phyloP scores from a whole-genome alignment of 257 asterid species.

The Misopates orontium region DNA sequence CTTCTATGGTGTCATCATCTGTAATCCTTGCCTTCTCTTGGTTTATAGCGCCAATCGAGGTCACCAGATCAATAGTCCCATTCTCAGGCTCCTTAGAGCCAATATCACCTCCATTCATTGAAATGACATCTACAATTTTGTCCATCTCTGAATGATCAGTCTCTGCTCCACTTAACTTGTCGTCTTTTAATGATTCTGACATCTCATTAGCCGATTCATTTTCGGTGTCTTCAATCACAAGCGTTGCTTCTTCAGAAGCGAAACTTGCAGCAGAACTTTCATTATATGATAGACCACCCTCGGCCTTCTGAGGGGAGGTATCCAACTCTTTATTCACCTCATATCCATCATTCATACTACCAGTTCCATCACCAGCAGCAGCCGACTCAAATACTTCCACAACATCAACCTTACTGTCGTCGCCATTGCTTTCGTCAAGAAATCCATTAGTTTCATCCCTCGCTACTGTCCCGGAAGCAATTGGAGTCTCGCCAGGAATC shows the following conservation, averaged over 20 bases:
- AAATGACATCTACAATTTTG: constrained; percentile 29
- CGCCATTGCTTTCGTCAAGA: constrained; percentile 34
- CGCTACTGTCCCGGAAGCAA: constrained; percentile 24
- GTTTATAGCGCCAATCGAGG: constrained; percentile 22
- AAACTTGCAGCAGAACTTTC: constrained; percentile 37
- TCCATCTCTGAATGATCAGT: constrained; percentile 24
- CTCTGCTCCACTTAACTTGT: constrained; percentile 35
- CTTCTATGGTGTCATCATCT: constrained; percentile 33
- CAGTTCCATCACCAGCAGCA: constrained; percentile 33
- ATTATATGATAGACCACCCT: constrained; percentile 34
- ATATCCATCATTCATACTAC: constrained; percentile 27
- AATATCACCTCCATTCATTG: constrained; percentile 28
- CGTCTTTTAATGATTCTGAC: constrained; percentile 35
- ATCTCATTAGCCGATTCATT: constrained; percentile 31
- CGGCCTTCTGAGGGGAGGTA: constrained; percentile 33
- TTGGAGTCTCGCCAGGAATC: constrained; percentile 25
- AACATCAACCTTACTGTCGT: constrained; percentile 32
- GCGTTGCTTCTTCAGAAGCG: constrained; percentile 31
- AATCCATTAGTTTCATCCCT: constrained; percentile 31
- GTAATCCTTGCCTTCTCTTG: constrained; percentile 26
- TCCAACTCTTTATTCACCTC: constrained; percentile 31
- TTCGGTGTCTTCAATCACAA: constrained; percentile 30
- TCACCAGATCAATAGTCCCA: constrained; percentile 34
- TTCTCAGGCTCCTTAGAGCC: constrained; percentile 38
- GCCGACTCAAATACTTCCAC: constrained; percentile 34